These are phyloP conservation scores for Colletotrichum aenigma DNA, from an alignment of 2,329 filamentous ascomycete species.

Conservation along the genomic window DNA sequence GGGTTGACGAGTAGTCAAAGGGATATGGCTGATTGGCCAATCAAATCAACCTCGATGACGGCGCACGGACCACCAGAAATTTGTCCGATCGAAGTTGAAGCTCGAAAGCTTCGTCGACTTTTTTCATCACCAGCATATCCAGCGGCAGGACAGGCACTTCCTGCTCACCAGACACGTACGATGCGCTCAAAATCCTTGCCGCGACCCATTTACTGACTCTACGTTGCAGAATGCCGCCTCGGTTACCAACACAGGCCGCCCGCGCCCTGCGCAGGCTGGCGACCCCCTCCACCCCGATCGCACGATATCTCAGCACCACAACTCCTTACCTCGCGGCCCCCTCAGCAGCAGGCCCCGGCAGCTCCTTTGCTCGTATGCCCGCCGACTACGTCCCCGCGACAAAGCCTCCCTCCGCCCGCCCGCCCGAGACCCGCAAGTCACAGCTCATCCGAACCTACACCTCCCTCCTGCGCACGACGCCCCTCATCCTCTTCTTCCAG, in stretches of 20 bases:
- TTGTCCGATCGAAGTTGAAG: constrained; percentile 13
- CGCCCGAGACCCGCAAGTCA: constrained; percentile 85
- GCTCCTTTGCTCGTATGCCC: constrained; percentile 37
- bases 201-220: background rate
- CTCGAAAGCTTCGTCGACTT: constrained; percentile 16
- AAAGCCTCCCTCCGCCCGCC: constrained; percentile 88
- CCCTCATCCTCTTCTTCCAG: constrained; percentile 83
- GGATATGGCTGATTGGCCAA: constrained; percentile 13
- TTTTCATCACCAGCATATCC: constrained; percentile 8
- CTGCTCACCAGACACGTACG: constrained; percentile 11
- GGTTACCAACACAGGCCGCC: constrained; percentile 19
- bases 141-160: constrained; percentile 1
- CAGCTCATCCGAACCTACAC: constrained; percentile 88
- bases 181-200: background rate
- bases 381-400: constrained; percentile 64
- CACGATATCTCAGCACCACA: constrained; percentile 14
- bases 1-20: background rate
- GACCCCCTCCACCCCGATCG: constrained; percentile 3
- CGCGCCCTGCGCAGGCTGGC: constrained; percentile 19
- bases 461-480: constrained; percentile 83
- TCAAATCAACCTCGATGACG: background rate
- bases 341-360: constrained; percentile 28
- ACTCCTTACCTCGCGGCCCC: constrained; percentile 24
- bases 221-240: constrained; percentile 12
- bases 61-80: constrained; percentile 20